A percentile compares a stretch with the other conserved stretches of the same genome.
Conservation (phyloP, 129 eudicot genomes). For the Flaveria ramosissima region DNA sequence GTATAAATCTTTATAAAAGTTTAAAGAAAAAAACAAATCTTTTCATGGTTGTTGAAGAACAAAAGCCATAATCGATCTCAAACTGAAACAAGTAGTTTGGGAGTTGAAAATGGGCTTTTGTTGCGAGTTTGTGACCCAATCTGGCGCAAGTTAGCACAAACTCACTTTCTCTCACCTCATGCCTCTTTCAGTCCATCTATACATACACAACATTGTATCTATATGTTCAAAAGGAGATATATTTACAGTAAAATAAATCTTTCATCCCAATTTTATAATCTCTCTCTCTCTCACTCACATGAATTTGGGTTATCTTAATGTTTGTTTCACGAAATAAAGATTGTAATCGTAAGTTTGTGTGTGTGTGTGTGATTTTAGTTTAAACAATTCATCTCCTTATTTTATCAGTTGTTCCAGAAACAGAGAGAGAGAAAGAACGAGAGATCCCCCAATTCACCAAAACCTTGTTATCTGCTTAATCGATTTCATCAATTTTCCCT, state of each 20-base stretch:
- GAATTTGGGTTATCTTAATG: constrained; percentile 23
- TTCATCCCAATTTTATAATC: constrained; percentile 29
- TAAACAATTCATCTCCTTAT: constrained; percentile 23
- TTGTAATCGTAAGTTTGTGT: background rate
- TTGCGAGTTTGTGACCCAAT: constrained; percentile 8
- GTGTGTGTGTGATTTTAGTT: constrained; percentile 16
- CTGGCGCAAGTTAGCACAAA: constrained; percentile 33
- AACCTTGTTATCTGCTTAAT: background rate
- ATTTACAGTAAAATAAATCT: constrained; percentile 31
- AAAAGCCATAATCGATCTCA: background rate
- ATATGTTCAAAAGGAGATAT: constrained; percentile 24
- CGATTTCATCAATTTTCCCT: constrained; percentile 31
- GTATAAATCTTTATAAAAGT: background rate
- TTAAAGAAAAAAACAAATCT: background rate
- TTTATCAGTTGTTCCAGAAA: constrained; percentile 38
- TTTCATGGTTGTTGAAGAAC: background rate
- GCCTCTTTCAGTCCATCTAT: constrained; percentile 33
- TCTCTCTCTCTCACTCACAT: constrained; percentile 30
- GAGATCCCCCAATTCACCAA: constrained; percentile 41
- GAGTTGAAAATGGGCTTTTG: constrained; percentile 24
- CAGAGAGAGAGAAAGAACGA: constrained; percentile 28
- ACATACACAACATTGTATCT: constrained; percentile 54
- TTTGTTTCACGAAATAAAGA: constrained; percentile 28
- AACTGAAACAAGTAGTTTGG: background rate
- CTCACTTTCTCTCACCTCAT: constrained; percentile 28